Percentiles rank a stretch among this genome's conserved stretches.
These are phyloP conservation scores for Mucor saturninus DNA, from an alignment of 371 early-diverging fungal species.

Conservation along the genomic window DNA sequence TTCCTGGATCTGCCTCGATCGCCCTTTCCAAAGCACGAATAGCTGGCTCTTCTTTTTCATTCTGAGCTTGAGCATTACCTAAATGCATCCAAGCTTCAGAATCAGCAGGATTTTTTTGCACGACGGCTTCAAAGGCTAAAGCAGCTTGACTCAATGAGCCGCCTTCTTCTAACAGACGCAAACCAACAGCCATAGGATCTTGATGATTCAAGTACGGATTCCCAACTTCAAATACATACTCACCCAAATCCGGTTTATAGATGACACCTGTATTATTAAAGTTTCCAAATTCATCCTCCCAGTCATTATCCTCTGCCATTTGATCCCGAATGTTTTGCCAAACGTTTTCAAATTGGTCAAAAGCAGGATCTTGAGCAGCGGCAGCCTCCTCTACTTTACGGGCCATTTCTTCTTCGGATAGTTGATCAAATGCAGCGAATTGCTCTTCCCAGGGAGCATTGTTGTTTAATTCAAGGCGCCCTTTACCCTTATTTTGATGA, in stretches of 20 bases:
- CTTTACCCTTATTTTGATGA: conserved; percentile 57
- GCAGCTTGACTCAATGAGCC: conserved; percentile 75
- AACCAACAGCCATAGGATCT: conserved; percentile 58
- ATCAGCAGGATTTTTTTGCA: conserved; percentile 71
- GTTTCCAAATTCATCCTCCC: conserved; percentile 68
- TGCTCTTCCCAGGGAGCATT: conserved; percentile 61
- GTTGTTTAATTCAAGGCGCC: conserved; percentile 44
- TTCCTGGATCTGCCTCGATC: conserved; percentile 64
- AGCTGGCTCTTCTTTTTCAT: conserved; percentile 87
- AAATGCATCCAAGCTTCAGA: conserved; percentile 81
- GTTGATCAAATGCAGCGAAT: conserved; percentile 62
- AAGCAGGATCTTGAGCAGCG: conserved; percentile 48
- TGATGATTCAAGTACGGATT: conserved; percentile 74
- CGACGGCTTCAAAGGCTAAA: conserved; percentile 81
- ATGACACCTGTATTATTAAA: conserved; percentile 36
- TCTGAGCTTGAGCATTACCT: conserved; percentile 84
- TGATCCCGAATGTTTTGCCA: conserved; percentile 64
- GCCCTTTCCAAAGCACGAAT: conserved; percentile 80
- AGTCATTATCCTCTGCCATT: conserved; percentile 55
- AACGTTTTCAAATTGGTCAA: conserved; percentile 59
- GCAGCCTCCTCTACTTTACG: conserved; percentile 53
- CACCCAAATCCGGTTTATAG: conserved; percentile 65
- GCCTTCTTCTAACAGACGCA: conserved; percentile 56
- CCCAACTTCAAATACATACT: conserved; percentile 76
- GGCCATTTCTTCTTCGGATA: conserved; percentile 55